phyloP scores from a whole-genome alignment of 805 yeast genomes.

The Saturnispora besseyi region DNA sequence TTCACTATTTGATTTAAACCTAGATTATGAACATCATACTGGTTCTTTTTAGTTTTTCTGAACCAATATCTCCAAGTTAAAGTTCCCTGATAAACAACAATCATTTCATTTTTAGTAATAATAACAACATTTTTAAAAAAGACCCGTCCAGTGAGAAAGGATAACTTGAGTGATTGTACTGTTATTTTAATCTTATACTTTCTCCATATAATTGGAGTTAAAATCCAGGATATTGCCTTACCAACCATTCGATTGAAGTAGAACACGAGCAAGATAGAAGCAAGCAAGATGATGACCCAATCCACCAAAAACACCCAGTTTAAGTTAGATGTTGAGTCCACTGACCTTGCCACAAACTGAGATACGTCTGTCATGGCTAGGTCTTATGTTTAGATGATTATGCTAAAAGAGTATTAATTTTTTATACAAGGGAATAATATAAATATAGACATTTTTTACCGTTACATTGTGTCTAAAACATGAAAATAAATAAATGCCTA shows the following conservation, averaged over 20 bases:
- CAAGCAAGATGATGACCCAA: slow-evolving; percentile 63
- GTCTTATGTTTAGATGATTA: neutral
- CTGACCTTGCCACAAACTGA: slow-evolving; percentile 20
- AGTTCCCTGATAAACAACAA: slow-evolving; percentile 61
- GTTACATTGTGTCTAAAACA: too few relatives aligned
- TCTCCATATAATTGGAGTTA: slow-evolving; percentile 58
- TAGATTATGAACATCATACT: slow-evolving; percentile 22
- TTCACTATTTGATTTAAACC: slow-evolving; percentile 28
- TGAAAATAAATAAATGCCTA: too few relatives aligned
- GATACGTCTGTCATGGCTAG: slow-evolving; percentile 18
- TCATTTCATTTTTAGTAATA: slow-evolving; percentile 63
- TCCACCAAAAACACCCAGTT: slow-evolving; percentile 75
- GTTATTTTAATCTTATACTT: slow-evolving; percentile 47
- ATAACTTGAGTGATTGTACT: slow-evolving; percentile 65
- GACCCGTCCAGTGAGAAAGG: slow-evolving; percentile 75
- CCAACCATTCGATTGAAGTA: slow-evolving; percentile 72
- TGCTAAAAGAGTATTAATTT: too few relatives aligned
- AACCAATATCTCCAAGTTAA: slow-evolving; percentile 93
- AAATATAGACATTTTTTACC: too few relatives aligned
- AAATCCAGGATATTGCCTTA: slow-evolving; percentile 38
- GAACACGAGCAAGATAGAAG: slow-evolving; percentile 58
- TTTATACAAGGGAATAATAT: too few relatives aligned
- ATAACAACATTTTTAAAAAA: slow-evolving; percentile 68
- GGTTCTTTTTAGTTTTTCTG: slow-evolving; percentile 33
- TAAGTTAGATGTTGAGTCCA: slow-evolving; percentile 22